phyloP scores from a whole-genome alignment of 2,329 filamentous ascomycete genomes.

The Hysterium pulicare region DNA sequence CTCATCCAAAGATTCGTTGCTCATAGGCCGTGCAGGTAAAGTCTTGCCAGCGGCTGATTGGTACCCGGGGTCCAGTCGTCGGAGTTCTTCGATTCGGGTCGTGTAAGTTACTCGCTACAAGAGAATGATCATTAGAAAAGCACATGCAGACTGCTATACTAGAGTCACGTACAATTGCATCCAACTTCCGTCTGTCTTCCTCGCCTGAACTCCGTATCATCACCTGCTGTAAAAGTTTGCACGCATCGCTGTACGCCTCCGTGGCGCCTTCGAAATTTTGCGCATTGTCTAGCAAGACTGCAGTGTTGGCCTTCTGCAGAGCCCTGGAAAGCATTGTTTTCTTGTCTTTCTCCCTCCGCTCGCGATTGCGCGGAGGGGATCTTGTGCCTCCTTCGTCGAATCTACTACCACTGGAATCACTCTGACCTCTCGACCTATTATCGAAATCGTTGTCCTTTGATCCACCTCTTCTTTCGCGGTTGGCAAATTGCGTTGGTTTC shows the following conservation, averaged over 20 bases:
- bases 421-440: conserved; percentile 21
- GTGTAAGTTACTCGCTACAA: conserved; percentile 80
- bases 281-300: conserved; percentile 92
- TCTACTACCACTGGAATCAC: conserved; percentile 29
- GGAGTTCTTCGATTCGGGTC: conserved; percentile 81
- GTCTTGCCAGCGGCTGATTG: conserved; percentile 62
- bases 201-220: conserved; percentile 78
- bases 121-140: conserved; percentile 12
- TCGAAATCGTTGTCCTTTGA: conserved; percentile 19
- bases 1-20: conserved; percentile 52
- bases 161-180: conserved; percentile 68
- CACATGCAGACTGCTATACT: not conserved
- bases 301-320: conserved; percentile 90
- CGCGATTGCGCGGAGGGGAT: conserved; percentile 37
- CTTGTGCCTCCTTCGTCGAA: conserved; percentile 30
- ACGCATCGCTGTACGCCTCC: conserved; percentile 87
- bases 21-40: conserved; percentile 67
- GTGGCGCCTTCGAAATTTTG: conserved; percentile 91
- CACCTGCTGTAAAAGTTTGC: conserved; percentile 80
- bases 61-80: conserved; percentile 61
- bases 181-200: conserved; percentile 85
- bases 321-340: conserved; percentile 97
- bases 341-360: conserved; percentile 54
- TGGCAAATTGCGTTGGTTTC: conserved; percentile 19
- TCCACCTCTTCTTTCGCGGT: conserved; percentile 13